These are phyloP conservation scores for Heteromeles arbutifolia DNA, from an alignment of 306 rosid genomes.

Conservation along the genomic window DNA sequence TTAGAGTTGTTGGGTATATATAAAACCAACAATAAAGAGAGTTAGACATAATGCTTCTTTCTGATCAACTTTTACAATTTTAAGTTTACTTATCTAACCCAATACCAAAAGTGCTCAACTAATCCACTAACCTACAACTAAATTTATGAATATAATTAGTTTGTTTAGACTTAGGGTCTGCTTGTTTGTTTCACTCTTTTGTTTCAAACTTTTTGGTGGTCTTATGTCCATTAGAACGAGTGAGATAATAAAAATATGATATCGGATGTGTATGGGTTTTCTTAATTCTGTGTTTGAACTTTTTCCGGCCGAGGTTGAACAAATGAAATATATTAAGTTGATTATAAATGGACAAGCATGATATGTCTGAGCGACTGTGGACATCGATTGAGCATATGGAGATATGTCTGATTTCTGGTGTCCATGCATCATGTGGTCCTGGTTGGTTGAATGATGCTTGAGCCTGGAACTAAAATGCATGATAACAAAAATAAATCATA, in stretches of 20 bases:
- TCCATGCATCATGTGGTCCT: background rate
- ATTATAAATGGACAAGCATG: background rate
- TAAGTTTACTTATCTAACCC: background rate
- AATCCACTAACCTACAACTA: background rate
- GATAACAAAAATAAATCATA: background rate
- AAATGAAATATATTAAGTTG: background rate
- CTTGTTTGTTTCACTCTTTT: background rate
- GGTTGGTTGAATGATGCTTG: background rate
- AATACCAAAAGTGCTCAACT: background rate
- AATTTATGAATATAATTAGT: background rate
- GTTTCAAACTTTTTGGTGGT: background rate
- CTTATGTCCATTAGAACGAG: background rate
- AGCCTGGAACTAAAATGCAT: background rate
- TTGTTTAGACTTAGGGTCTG: background rate
- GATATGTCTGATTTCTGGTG: background rate
- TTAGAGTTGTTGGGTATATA: background rate
- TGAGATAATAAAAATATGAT: background rate
- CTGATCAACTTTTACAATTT: background rate
- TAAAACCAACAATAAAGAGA: background rate
- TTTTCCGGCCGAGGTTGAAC: background rate
- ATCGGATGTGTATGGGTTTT: background rate
- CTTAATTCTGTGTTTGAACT: background rate
- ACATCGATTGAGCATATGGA: background rate
- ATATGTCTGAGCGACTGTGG: background rate
- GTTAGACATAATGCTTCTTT: background rate